Percentiles rank a stretch among this genome's conserved stretches.
Evolutionary conservation across 495 filamentous ascomycete genomes (phyloP).

Genomic region (Apodospora peruviana): DNA sequence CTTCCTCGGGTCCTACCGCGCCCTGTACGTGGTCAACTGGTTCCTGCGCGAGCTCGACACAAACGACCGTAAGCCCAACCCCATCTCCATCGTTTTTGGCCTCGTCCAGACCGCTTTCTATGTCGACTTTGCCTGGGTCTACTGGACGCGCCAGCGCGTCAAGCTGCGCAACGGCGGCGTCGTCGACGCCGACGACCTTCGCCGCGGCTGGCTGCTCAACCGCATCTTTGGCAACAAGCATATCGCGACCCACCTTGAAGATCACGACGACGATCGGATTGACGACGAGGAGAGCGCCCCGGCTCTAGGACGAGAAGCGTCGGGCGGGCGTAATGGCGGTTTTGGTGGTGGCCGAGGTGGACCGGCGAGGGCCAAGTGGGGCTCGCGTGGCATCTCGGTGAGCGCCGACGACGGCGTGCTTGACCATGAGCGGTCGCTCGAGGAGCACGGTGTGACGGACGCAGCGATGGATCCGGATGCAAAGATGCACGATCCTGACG

Average conservation of each 20-base stretch:
- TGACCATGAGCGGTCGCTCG: constrained; percentile 37
- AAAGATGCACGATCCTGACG: constrained; percentile 53
- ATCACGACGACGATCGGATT: too few species aligned
- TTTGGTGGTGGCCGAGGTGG: constrained; percentile 15
- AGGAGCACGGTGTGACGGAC: constrained; percentile 31
- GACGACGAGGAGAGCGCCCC: constrained; percentile 49
- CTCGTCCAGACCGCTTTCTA: constrained; percentile 88
- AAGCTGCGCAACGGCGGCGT: constrained; percentile 88
- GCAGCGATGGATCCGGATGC: constrained; percentile 43
- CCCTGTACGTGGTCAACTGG: constrained; percentile 91
- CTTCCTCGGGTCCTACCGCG: constrained; percentile 83
- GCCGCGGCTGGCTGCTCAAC: constrained; percentile 69
- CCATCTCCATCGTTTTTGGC: constrained; percentile 76
- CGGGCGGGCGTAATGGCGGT: constrained; percentile 19
- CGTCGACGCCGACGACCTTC: constrained; percentile 87
- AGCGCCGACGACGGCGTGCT: constrained; percentile 71
- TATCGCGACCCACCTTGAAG: constrained; percentile 28
- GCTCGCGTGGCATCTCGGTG: constrained; percentile 70
- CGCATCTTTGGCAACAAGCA: constrained; percentile 46
- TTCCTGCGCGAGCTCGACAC: constrained; percentile 58
- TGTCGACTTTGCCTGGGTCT: constrained; percentile 94
- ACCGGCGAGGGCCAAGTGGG: constrained; percentile 56
- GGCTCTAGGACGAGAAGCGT: constrained; percentile 36
- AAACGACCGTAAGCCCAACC: constrained; percentile 55
- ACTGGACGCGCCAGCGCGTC: constrained; percentile 86